phyloP scores from a whole-genome alignment of 1,284 basidiomycete genomes.

The Phellinidium pouzarii region DNA sequence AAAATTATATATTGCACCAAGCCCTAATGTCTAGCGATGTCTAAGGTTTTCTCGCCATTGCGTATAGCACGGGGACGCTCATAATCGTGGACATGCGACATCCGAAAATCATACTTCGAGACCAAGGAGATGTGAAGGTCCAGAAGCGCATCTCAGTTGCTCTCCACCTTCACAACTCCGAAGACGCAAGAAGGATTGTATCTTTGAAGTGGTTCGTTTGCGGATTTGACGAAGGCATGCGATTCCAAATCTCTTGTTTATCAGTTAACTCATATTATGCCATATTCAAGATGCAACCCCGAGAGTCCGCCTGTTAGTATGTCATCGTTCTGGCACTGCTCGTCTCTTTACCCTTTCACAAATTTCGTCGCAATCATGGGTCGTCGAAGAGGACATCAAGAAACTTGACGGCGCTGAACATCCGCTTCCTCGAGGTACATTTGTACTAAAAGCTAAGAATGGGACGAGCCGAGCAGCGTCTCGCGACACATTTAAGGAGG shows the following conservation, averaged over 20 bases:
- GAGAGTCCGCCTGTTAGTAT: conserved; percentile 57
- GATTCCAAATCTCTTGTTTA: not conserved
- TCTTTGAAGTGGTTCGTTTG: conserved; percentile 65
- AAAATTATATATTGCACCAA: no score
- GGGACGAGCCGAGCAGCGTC: conserved; percentile 43
- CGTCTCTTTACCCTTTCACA: conserved; percentile 51
- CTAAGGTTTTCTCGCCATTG: conserved; percentile 68
- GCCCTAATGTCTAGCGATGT: not conserved
- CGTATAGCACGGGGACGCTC: conserved; percentile 54
- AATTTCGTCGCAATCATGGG: conserved; percentile 39
- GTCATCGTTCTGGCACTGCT: conserved; percentile 51
- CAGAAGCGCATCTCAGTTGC: conserved; percentile 29
- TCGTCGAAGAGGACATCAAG: conserved; percentile 32
- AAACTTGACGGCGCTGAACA: conserved; percentile 42
- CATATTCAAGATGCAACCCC: conserved; percentile 40
- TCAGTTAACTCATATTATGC: not conserved
- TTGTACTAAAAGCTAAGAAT: conserved; percentile 56
- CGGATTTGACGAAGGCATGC: conserved; percentile 44
- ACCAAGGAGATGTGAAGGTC: conserved; percentile 29
- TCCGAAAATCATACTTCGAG: conserved; percentile 53
- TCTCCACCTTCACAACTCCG: conserved; percentile 26
- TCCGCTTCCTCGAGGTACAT: conserved; percentile 45
- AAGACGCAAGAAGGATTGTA: conserved; percentile 37
- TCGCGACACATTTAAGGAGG: conserved; percentile 32
- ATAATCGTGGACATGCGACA: conserved; percentile 67